Percentiles rank a stretch among this genome's conserved stretches.
Evolutionary conservation across 2,329 filamentous ascomycete genomes (phyloP).

Genomic region (Trichoderma semiorbis): DNA sequence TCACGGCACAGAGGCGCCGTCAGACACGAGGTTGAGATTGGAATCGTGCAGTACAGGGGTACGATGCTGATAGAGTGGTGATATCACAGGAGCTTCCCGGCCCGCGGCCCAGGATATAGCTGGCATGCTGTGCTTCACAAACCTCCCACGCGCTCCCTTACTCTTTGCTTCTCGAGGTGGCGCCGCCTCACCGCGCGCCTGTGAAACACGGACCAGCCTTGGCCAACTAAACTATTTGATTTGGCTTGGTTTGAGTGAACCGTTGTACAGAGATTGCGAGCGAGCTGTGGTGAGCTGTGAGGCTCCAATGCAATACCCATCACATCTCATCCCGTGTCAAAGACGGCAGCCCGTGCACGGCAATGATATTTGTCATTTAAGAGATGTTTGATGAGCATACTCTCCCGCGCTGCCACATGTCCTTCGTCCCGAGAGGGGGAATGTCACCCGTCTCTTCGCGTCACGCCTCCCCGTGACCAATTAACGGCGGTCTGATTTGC

Average conservation of each 20-base stretch:
- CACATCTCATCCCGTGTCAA: not conserved
- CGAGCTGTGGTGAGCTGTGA: not conserved
- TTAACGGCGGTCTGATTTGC: not conserved
- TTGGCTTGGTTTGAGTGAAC: not conserved
- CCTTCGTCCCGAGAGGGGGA: not conserved
- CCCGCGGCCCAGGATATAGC: not conserved
- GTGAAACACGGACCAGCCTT: not conserved
- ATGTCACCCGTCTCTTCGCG: not conserved
- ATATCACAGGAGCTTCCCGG: not conserved
- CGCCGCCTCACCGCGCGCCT: conserved; percentile 15
- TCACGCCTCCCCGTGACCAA: not conserved
- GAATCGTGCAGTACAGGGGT: not conserved
- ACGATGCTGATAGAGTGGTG: not conserved
- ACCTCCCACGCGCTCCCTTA: not conserved
- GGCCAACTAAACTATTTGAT: not conserved
- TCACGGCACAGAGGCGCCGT: not conserved
- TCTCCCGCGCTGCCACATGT: not conserved
- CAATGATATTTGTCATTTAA: conserved; percentile 1
- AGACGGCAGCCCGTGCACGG: not conserved
- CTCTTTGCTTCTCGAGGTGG: not conserved
- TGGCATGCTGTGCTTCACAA: conserved; percentile 1
- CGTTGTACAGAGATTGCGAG: not conserved
- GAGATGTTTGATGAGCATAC: not conserved
- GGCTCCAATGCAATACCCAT: not conserved
- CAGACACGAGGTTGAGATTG: not conserved